Evolutionary conservation across 805 yeast species (phyloP).

Genomic region (Yarrowia keelungensis): DNA sequence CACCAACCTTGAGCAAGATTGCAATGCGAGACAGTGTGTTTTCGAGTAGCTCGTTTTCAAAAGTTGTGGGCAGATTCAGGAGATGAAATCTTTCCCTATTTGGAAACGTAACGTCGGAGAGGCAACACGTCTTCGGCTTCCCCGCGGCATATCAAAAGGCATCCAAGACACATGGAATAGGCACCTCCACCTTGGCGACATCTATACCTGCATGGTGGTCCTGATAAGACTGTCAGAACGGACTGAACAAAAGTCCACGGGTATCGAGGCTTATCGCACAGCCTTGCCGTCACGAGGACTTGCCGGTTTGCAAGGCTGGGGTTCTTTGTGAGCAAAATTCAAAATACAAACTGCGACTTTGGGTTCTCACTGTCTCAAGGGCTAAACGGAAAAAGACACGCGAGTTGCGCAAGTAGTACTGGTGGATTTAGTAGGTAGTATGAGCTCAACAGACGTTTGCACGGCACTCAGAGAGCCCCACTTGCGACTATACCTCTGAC

Average conservation of each 20-base stretch:
- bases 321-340: background rate
- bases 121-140: too few species aligned
- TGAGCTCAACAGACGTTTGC: background rate
- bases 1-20: background rate
- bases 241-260: background rate
- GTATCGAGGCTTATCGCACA: background rate
- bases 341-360: background rate
- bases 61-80: background rate
- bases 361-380: background rate
- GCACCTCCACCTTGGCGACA: background rate
- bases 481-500: background rate
- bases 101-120: background rate
- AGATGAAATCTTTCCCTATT: slow-evolving; percentile 2
- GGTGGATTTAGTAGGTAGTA: too few species aligned
- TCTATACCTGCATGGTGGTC: background rate
- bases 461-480: background rate
- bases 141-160: too few species aligned
- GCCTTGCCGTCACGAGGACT: background rate
- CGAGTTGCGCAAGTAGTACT: background rate
- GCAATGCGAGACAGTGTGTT: background rate
- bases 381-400: background rate
- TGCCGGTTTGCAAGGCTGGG: background rate
- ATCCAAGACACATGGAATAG: too few species aligned
- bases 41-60: background rate
- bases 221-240: too few species aligned